phyloP scores from a whole-genome alignment of 495 filamentous ascomycete genomes.

The Aspergillus ostianus region DNA sequence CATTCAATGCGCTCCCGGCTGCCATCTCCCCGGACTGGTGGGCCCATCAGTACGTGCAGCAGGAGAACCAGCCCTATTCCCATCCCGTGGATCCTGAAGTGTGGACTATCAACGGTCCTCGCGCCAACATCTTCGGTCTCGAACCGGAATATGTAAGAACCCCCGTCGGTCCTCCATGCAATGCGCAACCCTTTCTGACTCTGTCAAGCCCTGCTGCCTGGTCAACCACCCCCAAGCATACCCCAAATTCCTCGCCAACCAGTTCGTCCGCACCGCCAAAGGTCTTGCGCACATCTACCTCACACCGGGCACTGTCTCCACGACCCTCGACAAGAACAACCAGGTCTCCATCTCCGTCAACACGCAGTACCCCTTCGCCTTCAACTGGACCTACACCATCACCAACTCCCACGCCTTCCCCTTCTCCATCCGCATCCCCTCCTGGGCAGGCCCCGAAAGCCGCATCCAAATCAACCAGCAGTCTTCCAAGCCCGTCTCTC shows the following conservation, averaged over 20 bases:
- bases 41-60: slow-evolving; percentile 58
- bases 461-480: slow-evolving; percentile 15
- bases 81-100: slow-evolving; percentile 30
- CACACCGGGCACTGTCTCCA: slow-evolving; percentile 16
- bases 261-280: slow-evolving; percentile 12
- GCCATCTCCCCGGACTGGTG: slow-evolving; percentile 58
- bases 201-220: slow-evolving; percentile 58
- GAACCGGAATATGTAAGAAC: slow-evolving; percentile 11
- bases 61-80: slow-evolving; percentile 56
- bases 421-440: slow-evolving; percentile 48
- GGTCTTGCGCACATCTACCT: slow-evolving; percentile 24
- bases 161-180: slow-evolving; percentile 51
- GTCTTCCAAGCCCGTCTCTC: background rate
- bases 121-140: slow-evolving; percentile 1
- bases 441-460: slow-evolving; percentile 35
- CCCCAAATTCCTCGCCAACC: slow-evolving; percentile 52
- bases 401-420: slow-evolving; percentile 33
- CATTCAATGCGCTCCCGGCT: slow-evolving; percentile 60
- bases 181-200: slow-evolving; percentile 3
- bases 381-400: slow-evolving; percentile 46
- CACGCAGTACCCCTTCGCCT: slow-evolving; percentile 53
- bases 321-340: background rate
- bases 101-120: background rate
- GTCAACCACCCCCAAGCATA: slow-evolving; percentile 63
- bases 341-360: slow-evolving; percentile 24